Percentiles rank a stretch among this genome's conserved stretches.
Evolutionary conservation across 345 rosid species (phyloP).

Genomic region (Excoecaria agallocha): DNA sequence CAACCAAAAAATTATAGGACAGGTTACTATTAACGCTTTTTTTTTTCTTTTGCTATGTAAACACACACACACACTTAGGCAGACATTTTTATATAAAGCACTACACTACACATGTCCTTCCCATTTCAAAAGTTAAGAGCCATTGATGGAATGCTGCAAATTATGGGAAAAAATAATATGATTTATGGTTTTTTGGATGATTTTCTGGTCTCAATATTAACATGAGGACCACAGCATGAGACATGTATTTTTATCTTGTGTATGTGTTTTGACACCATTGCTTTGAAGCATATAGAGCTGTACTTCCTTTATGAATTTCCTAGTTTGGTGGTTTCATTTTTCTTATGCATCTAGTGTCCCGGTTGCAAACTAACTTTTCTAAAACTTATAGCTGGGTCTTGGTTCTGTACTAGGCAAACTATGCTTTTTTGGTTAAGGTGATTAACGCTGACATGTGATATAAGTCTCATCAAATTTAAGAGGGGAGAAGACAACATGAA

Average conservation of each 20-base stretch:
- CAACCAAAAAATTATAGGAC: constrained; percentile 70
- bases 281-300: background rate
- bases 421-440: too few species aligned
- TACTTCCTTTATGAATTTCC: background rate
- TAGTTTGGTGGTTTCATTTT: background rate
- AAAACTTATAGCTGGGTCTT: too few species aligned
- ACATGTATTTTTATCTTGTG: background rate
- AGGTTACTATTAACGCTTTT: constrained; percentile 41
- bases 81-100: too few species aligned
- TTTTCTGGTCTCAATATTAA: constrained; percentile 1
- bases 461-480: too few species aligned
- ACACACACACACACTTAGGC: too few species aligned
- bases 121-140: background rate
- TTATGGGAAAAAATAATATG: background rate
- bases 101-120: too few species aligned
- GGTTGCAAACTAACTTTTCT: too few species aligned
- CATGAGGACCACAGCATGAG: background rate
- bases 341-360: background rate
- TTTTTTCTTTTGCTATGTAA: background rate
- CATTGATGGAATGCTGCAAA: background rate
- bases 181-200: background rate
- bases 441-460: too few species aligned
- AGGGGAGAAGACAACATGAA: too few species aligned
- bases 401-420: too few species aligned
- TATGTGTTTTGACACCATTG: background rate